Evolutionary conservation across 139 green algal genomes (phyloP).

Genomic region (Prasinococcaceae sp.): DNA sequence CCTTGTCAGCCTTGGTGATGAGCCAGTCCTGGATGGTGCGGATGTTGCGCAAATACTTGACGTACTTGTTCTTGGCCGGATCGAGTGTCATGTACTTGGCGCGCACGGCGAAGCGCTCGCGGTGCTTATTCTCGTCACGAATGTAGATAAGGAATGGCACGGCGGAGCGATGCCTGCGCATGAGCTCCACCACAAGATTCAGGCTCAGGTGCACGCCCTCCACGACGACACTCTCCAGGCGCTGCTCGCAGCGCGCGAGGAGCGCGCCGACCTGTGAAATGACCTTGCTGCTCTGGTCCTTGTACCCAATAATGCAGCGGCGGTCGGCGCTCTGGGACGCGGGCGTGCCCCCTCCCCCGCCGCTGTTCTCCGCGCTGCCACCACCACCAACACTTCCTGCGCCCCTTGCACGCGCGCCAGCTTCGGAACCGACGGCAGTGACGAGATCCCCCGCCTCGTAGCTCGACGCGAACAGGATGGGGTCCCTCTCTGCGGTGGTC

Average conservation of each 20-base stretch:
- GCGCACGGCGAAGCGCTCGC: conserved; percentile 81
- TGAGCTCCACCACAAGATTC: conserved; percentile 46
- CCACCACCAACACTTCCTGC: too few species aligned
- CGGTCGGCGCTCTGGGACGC: conserved; percentile 2
- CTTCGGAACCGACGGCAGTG: too few species aligned
- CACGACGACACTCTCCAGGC: conserved; percentile 47
- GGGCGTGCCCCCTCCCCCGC: not conserved
- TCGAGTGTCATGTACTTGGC: conserved; percentile 90
- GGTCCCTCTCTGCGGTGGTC: conserved; percentile 27
- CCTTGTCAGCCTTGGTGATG: too few species aligned
- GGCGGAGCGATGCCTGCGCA: conserved; percentile 47
- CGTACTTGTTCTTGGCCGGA: conserved; percentile 62
- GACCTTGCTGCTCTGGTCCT: conserved; percentile 69
- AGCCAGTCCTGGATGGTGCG: conserved; percentile 71
- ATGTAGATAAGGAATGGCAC: conserved; percentile 92
- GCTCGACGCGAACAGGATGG: conserved; percentile 74
- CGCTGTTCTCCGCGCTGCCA: too few species aligned
- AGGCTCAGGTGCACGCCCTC: conserved; percentile 57
- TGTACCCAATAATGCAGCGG: conserved; percentile 49
- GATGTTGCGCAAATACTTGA: conserved; percentile 69
- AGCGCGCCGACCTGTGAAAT: conserved; percentile 51
- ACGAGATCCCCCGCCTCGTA: conserved; percentile 56
- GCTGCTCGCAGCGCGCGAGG: conserved; percentile 37
- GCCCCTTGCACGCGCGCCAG: not conserved
- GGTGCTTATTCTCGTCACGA: conserved; percentile 68